Evolutionary conservation across 2,329 filamentous ascomycete genomes (phyloP), one percentile per base, ranked within the genome.

Genomic region (Ophiostoma sp.): DNA sequence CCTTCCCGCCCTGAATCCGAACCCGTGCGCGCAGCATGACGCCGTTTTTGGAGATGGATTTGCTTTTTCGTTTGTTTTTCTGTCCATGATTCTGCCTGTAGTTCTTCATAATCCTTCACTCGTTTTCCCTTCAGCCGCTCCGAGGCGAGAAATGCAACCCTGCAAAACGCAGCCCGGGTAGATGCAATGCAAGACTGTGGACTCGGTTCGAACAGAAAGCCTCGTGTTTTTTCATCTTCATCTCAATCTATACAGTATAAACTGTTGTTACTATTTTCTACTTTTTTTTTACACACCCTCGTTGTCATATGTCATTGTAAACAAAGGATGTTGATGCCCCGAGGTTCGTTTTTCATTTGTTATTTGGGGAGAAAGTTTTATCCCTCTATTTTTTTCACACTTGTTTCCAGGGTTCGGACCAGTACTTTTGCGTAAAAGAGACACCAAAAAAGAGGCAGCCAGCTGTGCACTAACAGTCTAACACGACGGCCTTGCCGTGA

Each of bases 401-500:
- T 48, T 17, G 6, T 15, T 48, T 12, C 42, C 42, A 48, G 42
- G 42, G 42, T 48, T 48, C 42, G 42, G 42, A 31, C 2, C 42
- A 12, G 48, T 55, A 69, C 48, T 39, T 55, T 39, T 55, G 48
- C 11, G 22, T n/a, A 19, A n/a, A 33, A 11, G n/a, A n/a, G n/a
- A n/a, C n/a, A n/a, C n/a, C n/a, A n/a, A 33, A 69, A 68, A 69
- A 69, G 68, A 70, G 68, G 68, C 68, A 70, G 50, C 68, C 68
- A 52, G 42, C n/a, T 48, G 19, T 22, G 61, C 36, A 52, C 45
- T 69, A 52, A 52, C 45, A 52, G n/a, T 45, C 42, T 12, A 55
- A 22, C n/a, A 55, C 50, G 50, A 55, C 50, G 50, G 50, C 50
- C 50, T 28, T 55, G 50, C 50, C 50, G 50, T 55, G 50, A 48